Conservation (phyloP, 192 early-diverging fungal genomes). For the Pecoramyces ruminantium region DNA sequence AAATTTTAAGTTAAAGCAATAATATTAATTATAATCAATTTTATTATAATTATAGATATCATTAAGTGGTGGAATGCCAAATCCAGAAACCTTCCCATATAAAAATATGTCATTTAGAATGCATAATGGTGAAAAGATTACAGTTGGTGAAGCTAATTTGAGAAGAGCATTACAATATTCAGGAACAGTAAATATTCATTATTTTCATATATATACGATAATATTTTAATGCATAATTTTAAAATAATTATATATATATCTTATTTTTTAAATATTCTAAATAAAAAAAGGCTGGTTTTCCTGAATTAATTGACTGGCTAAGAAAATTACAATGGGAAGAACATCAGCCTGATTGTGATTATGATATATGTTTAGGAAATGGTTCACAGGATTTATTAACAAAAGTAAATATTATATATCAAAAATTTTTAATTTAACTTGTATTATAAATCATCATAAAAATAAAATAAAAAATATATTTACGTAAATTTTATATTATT, state of each 20-base stretch:
- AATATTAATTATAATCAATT: too few species aligned
- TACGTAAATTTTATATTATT: too few species aligned
- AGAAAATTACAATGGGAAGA: background rate
- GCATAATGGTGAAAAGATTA: background rate
- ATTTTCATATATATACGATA: too few species aligned
- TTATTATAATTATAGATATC: too few species aligned
- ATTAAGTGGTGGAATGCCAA: background rate
- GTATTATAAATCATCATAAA: too few species aligned
- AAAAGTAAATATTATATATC: background rate
- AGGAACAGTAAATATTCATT: background rate
- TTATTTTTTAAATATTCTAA: too few species aligned
- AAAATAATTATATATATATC: too few species aligned
- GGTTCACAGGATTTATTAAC: background rate
- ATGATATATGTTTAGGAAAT: background rate
- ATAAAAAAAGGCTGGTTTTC: background rate
- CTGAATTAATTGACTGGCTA: background rate
- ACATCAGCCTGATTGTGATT: background rate
- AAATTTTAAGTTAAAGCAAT: too few species aligned
- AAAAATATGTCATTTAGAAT: background rate
- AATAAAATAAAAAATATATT: too few species aligned
- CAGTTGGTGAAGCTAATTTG: background rate
- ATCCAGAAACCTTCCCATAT: background rate
- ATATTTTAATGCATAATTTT: too few species aligned
- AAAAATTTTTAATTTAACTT: too few species aligned
- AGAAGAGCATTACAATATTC: background rate